A percentile compares a stretch with the other conserved stretches of the same genome.
Evolutionary conservation across 2,329 filamentous ascomycete genomes (phyloP).

Genomic region (Epichloe sp.): DNA sequence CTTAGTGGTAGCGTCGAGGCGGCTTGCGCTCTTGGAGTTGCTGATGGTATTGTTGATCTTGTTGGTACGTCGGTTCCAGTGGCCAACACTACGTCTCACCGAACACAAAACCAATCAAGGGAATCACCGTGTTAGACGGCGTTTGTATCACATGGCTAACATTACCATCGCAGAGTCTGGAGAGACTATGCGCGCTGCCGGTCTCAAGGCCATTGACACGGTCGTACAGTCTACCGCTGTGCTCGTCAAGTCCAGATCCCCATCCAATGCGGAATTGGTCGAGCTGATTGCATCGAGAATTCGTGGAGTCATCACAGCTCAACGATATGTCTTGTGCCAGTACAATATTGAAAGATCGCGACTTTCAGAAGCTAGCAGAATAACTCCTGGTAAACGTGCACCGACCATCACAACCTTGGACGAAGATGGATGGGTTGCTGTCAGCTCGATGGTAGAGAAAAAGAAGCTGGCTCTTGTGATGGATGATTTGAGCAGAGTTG

Average conservation of each 20-base stretch:
- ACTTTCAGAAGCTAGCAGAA: conserved; percentile 53
- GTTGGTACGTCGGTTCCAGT: conserved; percentile 54
- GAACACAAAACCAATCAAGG: neutral
- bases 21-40: conserved; percentile 86
- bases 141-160: conserved; percentile 7
- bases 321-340: conserved; percentile 87
- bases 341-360: conserved; percentile 76
- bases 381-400: conserved; percentile 88
- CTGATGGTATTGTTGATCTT: conserved; percentile 93
- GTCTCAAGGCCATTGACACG: conserved; percentile 86
- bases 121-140: neutral
- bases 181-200: conserved; percentile 94
- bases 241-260: conserved; percentile 78
- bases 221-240: conserved; percentile 80
- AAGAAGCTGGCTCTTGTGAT: conserved; percentile 75
- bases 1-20: conserved; percentile 95
- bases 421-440: conserved; percentile 84
- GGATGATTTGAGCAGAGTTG: conserved; percentile 66
- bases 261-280: conserved; percentile 68
- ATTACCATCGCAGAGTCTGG: conserved; percentile 58
- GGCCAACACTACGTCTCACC: too few relatives aligned
- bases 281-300: conserved; percentile 79
- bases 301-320: conserved; percentile 84
- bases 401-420: conserved; percentile 86
- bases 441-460: conserved; percentile 85